Percentiles rank a stretch among this genome's conserved stretches.
Conservation (phyloP, 1,284 basidiomycete species). For the Laetiporus sulphureus region DNA sequence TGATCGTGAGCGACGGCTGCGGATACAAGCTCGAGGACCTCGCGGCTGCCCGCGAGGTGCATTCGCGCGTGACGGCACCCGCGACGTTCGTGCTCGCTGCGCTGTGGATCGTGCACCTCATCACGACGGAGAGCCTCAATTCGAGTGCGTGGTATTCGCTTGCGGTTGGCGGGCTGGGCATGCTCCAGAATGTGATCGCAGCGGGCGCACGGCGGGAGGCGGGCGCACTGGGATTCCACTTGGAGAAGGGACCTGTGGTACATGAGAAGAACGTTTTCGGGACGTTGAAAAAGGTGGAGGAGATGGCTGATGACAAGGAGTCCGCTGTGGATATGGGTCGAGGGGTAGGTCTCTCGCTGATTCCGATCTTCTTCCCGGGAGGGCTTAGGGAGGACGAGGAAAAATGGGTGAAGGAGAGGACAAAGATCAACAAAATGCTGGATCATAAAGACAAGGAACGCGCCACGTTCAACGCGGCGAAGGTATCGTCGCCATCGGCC, state of each 20-base stretch:
- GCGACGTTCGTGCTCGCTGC: conserved; percentile 11
- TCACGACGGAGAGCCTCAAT: conserved; percentile 16
- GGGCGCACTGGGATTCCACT: conserved; percentile 16
- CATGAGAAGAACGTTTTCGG: conserved; percentile 11
- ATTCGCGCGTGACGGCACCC: conserved; percentile 6
- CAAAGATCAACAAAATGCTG: neutral
- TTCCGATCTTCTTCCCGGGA: conserved; percentile 18
- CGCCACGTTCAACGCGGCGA: no score
- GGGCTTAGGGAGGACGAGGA: conserved; percentile 15
- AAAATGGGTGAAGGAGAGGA: conserved; percentile 5
- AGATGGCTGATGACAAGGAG: conserved; percentile 11
- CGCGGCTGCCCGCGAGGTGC: conserved; percentile 16
- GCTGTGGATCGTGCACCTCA: conserved; percentile 17
- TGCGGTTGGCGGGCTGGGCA: conserved; percentile 18
- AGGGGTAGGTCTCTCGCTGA: conserved; percentile 13
- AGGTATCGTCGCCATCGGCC: no score
- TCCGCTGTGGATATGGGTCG: no score
- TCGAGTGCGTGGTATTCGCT: conserved; percentile 17
- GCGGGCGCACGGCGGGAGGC: conserved; percentile 15
- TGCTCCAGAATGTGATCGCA: conserved; percentile 18
- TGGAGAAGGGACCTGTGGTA: conserved; percentile 2
- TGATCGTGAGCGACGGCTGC: conserved; percentile 21
- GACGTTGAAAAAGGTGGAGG: conserved; percentile 15
- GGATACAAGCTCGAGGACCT: conserved; percentile 26
- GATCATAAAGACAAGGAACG: neutral